Evolutionary conservation across 768 basidiomycete genomes (phyloP).

Genomic region (Suillus subaureus): DNA sequence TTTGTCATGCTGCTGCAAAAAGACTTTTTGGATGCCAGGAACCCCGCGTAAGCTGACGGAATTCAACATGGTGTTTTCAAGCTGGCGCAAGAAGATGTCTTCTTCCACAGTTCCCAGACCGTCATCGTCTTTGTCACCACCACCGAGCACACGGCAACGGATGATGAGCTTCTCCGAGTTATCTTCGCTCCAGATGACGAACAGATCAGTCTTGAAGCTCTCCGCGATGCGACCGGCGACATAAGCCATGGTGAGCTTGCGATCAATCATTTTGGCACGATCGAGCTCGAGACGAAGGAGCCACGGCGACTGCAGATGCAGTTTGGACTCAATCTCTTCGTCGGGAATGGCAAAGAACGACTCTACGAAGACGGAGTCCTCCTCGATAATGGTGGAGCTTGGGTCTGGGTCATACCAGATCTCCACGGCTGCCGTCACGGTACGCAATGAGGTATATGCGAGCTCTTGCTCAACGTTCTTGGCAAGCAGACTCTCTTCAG

Average conservation of each 20-base stretch:
- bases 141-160: conserved; percentile 90
- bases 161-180: conserved; percentile 97
- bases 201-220: conserved; percentile 93
- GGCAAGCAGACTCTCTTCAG: conserved; percentile 59
- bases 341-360: conserved; percentile 99
- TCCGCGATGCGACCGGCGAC: conserved; percentile 93
- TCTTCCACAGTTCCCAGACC: conserved; percentile 78
- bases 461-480: conserved; percentile 93
- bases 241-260: conserved; percentile 92
- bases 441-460: conserved; percentile 90
- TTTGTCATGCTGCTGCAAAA: conserved; percentile 88
- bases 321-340: conserved; percentile 89
- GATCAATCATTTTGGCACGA: conserved; percentile 96
- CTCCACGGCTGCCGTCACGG: conserved; percentile 92
- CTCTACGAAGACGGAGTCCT: conserved; percentile 94
- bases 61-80: conserved; percentile 96
- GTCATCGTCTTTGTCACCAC: conserved; percentile 85
- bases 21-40: conserved; percentile 86
- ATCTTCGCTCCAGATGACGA: conserved; percentile 99
- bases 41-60: conserved; percentile 95
- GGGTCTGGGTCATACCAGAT: conserved; percentile 98
- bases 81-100: conserved; percentile 93
- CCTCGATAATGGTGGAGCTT: conserved; percentile 90
- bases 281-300: conserved; percentile 95
- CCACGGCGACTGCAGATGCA: conserved; percentile 95